Evolutionary conservation across 441 rosid species (phyloP), one percentile per base, ranked within the genome.

Genomic region (Viola pubescens): DNA sequence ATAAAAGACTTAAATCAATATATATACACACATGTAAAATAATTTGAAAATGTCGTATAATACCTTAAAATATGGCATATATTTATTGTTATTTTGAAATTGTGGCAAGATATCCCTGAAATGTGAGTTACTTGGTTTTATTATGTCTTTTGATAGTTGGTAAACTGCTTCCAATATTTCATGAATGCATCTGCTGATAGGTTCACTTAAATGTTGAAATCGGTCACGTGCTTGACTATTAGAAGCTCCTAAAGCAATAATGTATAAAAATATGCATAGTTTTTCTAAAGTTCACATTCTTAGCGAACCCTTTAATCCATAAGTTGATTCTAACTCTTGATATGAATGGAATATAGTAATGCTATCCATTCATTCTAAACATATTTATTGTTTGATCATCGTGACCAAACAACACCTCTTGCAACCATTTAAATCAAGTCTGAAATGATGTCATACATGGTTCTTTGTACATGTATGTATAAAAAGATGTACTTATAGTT

Each of bases 51-150:
- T 40, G 4, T 7, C 0, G 10, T 10, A 14, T 8, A 3, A 4
- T 50, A 60, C 48, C 38, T 49, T 60, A 48, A 49, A 50, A 9
- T 60, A n/a, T 4, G 48, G 47, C 16, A 38, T 39, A 50, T 49
- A 60, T 49, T 37, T 60, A 9, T 4, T 3, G 50, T 37, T 38
- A 14, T 49, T 19, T 1, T 9, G 39, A 1, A 61, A 40, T 9
- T 51, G 7, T 11, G 6, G 7, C 2, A 45, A 10, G 10, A 12
- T 37, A 34, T 16, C 9, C 4, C n/a, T 12, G 42, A 58, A 58
- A 4, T 44, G 14, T 4, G 19, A 13, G 4, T 47, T 44, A 2
- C 1, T 3, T 9, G 54, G n/a, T 39, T 48, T 59, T 47, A 59
- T 46, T 7, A 46, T 1, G 5, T 47, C 53, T 11, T 19, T 34